Conservation (phyloP, 2,329 filamentous ascomycete species). For the Xylaria multiplex region DNA sequence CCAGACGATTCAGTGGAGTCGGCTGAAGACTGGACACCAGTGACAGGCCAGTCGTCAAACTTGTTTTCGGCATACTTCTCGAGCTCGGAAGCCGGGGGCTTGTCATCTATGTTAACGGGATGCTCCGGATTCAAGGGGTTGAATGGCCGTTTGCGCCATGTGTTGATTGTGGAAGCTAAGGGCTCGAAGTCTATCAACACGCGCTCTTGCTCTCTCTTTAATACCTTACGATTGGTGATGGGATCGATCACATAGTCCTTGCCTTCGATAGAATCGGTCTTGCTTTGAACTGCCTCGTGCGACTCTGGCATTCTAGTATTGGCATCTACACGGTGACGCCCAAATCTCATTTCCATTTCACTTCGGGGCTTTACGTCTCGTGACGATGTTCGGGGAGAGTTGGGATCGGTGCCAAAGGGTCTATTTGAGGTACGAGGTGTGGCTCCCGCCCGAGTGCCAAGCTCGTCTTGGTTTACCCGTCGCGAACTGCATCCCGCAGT, state of each 20-base stretch:
- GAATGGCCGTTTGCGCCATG: no score
- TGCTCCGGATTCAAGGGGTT: constrained; percentile 37
- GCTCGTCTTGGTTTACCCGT: constrained; percentile 51
- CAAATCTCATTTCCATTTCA: neutral
- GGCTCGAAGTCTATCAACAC: constrained; percentile 39
- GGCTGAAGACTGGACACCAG: constrained; percentile 5
- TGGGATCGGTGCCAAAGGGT: constrained; percentile 17
- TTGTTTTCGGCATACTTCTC: constrained; percentile 49
- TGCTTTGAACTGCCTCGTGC: constrained; percentile 8
- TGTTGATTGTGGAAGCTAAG: constrained; percentile 49
- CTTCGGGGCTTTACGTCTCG: constrained; percentile 10
- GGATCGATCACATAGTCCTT: constrained; percentile 63
- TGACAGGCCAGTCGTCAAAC: constrained; percentile 45
- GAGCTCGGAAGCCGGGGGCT: constrained; percentile 52
- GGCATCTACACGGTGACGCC: neutral
- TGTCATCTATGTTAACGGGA: constrained; percentile 49
- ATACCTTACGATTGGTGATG: constrained; percentile 66
- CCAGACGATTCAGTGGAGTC: neutral
- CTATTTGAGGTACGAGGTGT: constrained; percentile 14
- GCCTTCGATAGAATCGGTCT: constrained; percentile 26
- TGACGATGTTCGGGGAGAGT: constrained; percentile 27
- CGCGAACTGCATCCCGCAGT: constrained; percentile 45
- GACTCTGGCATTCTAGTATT: constrained; percentile 5
- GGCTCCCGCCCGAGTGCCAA: constrained; percentile 53
- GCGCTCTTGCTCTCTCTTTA: constrained; percentile 41